Conservation (phyloP, 2,329 filamentous ascomycete genomes). For the Colletotrichum sp. region DNA sequence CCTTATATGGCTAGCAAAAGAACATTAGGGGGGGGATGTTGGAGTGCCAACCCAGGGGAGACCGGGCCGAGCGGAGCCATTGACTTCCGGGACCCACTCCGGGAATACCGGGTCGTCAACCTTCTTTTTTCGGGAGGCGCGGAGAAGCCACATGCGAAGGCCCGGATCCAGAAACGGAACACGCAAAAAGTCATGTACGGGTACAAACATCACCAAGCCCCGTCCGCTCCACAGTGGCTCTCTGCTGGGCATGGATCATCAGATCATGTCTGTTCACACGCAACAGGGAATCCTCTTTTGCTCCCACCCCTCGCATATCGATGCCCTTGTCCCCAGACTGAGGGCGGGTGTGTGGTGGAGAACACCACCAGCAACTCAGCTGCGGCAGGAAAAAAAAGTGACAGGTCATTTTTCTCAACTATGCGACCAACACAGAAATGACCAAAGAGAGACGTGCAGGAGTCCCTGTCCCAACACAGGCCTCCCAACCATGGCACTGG, state of each 20-base stretch:
- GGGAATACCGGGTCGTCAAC: not conserved
- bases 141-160: not conserved
- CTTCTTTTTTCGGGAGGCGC: not conserved
- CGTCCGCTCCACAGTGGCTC: constrained; percentile 2
- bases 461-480: constrained; percentile 1
- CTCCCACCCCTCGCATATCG: not conserved
- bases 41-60: not conserved
- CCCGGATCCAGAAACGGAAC: not conserved
- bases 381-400: not conserved
- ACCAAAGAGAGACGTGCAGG: not conserved
- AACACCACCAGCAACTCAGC: not conserved
- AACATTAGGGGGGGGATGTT: not conserved
- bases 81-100: not conserved
- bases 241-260: constrained; percentile 6
- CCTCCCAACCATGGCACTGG: constrained; percentile 5
- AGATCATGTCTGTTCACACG: constrained; percentile 16
- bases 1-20: not conserved
- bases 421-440: not conserved
- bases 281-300: not conserved
- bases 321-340: not conserved
- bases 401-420: not conserved
- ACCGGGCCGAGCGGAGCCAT: not conserved
- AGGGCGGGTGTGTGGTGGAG: not conserved
- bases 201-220: not conserved
- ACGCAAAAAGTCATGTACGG: not conserved